Evolutionary conservation across 768 basidiomycete species (phyloP), one percentile per base, ranked within the genome.

Genomic region (Tylopilus cervinicoccineus): DNA sequence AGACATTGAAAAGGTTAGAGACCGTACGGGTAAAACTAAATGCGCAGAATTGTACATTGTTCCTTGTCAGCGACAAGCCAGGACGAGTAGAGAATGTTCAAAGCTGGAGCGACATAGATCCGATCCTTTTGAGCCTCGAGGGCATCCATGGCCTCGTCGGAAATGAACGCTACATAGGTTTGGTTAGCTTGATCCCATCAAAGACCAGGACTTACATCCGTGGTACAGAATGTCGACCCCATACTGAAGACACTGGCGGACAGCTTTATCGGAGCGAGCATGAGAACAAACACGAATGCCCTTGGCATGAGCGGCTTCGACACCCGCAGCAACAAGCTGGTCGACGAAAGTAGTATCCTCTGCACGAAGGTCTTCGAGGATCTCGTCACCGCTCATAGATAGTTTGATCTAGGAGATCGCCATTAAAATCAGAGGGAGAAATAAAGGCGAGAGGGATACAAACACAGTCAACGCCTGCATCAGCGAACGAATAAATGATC

Each of bases 221-320:
- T 64, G 62, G 49, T 64, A 64, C 37, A 64, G 38, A 22, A 71
- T 61, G 33, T 71, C 69, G 24, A 69, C 48, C 1, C 70, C 70
- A 37, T 68, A 70, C 44, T 68, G 65, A 24, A 71, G 56, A 29
- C 61, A 69, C 48, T 70, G 70, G 34, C 61, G 50, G 40, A 71
- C 40, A 11, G 67, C 56, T 17, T 58, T 50, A 29, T 70, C 70
- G 10, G 70, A 68, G 27, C 70, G 64, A 5, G 68, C 68, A 50
- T 70, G 69, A 10, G 69, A 66, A 36, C 70, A 70, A 22, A 66
- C 68, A 34, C 70, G 70, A 14, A 71, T 64, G 8, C 70, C 70
- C 28, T 41, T 58, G 19, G 62, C 56, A 44, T 70, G 69, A 16
- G 69, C 69, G 8, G 59, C 63, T 56, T 70, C 66, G 4, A 67